Base-by-base conservation (phyloP, 2,329 filamentous ascomycete species). In the Hypoxylon sp. region DNA sequence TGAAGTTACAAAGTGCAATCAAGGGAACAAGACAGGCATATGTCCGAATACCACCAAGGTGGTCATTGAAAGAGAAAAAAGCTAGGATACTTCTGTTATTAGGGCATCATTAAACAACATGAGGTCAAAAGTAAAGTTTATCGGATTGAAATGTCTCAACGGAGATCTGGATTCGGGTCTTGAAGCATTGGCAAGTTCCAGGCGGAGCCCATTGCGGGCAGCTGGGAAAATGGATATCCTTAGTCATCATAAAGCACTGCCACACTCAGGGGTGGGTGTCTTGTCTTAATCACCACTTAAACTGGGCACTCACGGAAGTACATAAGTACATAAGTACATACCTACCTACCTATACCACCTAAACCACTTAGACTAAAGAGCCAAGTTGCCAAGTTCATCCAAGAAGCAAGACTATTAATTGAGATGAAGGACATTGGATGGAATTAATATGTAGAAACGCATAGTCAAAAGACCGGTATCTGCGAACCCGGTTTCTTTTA, bases 211-310 rank as follows among this genome's bases (percentile, higher is more conserved):
- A 57, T 25, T 25, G 60, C 65, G 61, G 59, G 34, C 48, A 43
- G 41, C 36, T 49, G 45, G 38, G 17, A 21, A 7, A 6, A 43
- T 19, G 28, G 28, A 30, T 9, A 17, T 41, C 23, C 34, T 70
- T 70, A 68, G 67, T 72, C 67, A 72, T 69, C 64, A 6, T 7
- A 1, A 6, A 67, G 65, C 72, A 75, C 73, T 66, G 73, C 73
- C 73, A 74, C 73, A 69, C 59, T 74, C 73, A 75, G 72, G 70
- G 70, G 72, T 19, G 28, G 28, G 7, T 6, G 7, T 6, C 28
- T 30, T 30, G 28, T 30, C 28, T 30, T 30, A 30, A 30, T 30
- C 28, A 28, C 25, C 25, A 28, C 43, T 25, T 21, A 5, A 36
- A 17, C n/a, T n/a, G n/a, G n/a, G n/a, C n/a, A n/a, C n/a, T 3